These are phyloP conservation scores for Rutstroemia sp. DNA, from an alignment of 2,329 filamentous ascomycete genomes.

Conservation along the genomic window DNA sequence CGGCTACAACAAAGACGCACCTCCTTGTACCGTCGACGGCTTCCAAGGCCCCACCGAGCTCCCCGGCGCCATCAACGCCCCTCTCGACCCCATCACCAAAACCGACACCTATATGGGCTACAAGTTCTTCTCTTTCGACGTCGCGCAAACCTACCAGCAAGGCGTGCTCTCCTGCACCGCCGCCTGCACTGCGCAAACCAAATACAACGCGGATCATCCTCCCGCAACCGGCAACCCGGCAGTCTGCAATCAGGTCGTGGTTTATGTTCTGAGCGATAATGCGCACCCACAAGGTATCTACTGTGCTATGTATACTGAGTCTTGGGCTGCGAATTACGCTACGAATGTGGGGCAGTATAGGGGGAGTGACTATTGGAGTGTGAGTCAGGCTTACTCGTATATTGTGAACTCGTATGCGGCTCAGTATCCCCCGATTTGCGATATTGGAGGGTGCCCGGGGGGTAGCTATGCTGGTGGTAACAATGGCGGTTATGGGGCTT, in stretches of 20 bases:
- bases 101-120: conserved; percentile 28
- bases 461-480: not conserved
- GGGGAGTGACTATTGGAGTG: not conserved
- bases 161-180: conserved; percentile 27
- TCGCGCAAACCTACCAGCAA: conserved; percentile 13
- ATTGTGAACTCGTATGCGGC: not conserved
- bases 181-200: conserved; percentile 31
- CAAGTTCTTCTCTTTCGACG: conserved; percentile 20
- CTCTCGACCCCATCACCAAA: conserved; percentile 20
- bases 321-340: conserved; percentile 18
- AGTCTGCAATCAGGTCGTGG: conserved; percentile 33
- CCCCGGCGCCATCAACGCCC: conserved; percentile 29
- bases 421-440: not conserved
- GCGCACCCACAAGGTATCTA: conserved; percentile 32
- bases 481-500: not conserved
- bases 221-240: conserved; percentile 27
- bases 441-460: not conserved
- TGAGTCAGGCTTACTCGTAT: conserved; percentile 1
- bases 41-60: conserved; percentile 25
- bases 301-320: conserved; percentile 27
- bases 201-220: conserved; percentile 28
- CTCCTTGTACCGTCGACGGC: conserved; percentile 2
- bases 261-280: conserved; percentile 32
- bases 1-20: conserved; percentile 31
- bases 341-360: conserved; percentile 22